Conservation (phyloP, 2,329 filamentous ascomycete species). For the Venturia nashicola region DNA sequence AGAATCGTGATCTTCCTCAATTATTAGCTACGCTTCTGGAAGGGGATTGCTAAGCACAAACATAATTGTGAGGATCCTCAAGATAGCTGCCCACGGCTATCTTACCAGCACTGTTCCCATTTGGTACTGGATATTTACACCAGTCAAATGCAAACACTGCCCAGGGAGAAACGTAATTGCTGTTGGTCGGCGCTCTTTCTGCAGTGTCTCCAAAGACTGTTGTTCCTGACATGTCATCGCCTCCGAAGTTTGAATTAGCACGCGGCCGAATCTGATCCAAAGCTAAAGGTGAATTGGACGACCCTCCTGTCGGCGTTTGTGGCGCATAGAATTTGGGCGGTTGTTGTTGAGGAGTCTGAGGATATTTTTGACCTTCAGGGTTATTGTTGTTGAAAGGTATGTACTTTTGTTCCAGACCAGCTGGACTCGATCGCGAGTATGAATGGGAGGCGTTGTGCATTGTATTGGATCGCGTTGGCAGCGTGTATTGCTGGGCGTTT, state of each 20-base stretch:
- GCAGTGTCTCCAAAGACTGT: slow-evolving; percentile 47
- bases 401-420: slow-evolving; percentile 47
- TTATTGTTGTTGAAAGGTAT: slow-evolving; percentile 37
- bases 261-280: slow-evolving; percentile 84
- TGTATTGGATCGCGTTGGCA: slow-evolving; percentile 53
- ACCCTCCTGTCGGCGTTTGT: slow-evolving; percentile 39
- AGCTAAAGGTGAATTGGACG: slow-evolving; percentile 77
- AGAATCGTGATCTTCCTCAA: slow-evolving; percentile 78
- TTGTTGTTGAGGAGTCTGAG: slow-evolving; percentile 40
- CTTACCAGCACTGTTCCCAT: slow-evolving; percentile 60
- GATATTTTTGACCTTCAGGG: slow-evolving; percentile 8
- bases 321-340: slow-evolving; percentile 34
- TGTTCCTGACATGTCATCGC: slow-evolving; percentile 50
- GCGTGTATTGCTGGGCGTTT: slow-evolving; percentile 47
- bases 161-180: slow-evolving; percentile 91
- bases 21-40: neutral
- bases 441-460: slow-evolving; percentile 43
- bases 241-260: slow-evolving; percentile 68
- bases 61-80: slow-evolving; percentile 97
- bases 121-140: slow-evolving; percentile 91
- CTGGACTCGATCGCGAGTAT: slow-evolving; percentile 67
- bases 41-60: slow-evolving; percentile 30
- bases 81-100: slow-evolving; percentile 91
- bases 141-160: slow-evolving; percentile 94
- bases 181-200: slow-evolving; percentile 55